Conservation (phyloP, 2,329 filamentous ascomycete genomes). For the Cadophora malorum region DNA sequence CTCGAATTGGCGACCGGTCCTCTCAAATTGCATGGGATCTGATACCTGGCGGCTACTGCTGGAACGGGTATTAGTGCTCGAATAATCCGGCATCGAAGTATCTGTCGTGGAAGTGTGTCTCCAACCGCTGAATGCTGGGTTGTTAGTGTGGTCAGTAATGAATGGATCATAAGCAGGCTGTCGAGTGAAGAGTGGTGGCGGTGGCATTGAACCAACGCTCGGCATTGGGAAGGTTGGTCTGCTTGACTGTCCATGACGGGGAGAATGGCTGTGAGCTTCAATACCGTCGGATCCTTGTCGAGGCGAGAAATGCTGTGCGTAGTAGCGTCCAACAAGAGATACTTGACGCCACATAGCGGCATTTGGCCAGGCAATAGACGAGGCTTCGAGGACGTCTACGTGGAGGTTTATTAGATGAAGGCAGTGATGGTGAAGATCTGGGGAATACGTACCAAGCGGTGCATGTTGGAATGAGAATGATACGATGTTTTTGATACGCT, state of each 20-base stretch:
- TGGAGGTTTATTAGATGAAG: background rate
- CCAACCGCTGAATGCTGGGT: conserved; percentile 37
- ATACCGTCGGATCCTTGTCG: conserved; percentile 52
- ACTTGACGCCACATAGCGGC: conserved; percentile 68
- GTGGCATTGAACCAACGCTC: conserved; percentile 42
- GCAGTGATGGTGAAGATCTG: background rate
- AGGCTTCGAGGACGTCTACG: conserved; percentile 71
- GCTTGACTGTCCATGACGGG: conserved; percentile 48
- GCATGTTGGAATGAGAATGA: conserved; percentile 87
- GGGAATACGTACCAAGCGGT: conserved; percentile 65
- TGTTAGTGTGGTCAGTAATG: conserved; percentile 44
- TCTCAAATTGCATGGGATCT: conserved; percentile 40
- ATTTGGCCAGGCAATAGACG: conserved; percentile 82
- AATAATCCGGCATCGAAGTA: conserved; percentile 56
- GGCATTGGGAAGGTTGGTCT: conserved; percentile 36
- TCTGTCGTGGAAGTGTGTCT: conserved; percentile 50
- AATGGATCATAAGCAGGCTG: conserved; percentile 50
- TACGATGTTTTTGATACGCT: conserved; percentile 74
- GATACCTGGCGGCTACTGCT: conserved; percentile 47
- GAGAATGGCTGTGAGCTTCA: conserved; percentile 69
- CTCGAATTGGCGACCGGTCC: conserved; percentile 35
- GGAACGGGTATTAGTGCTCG: conserved; percentile 37
- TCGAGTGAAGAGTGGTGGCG: conserved; percentile 39
- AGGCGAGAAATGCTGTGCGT: conserved; percentile 40
- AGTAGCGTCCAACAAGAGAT: conserved; percentile 47